Evolutionary conservation across 257 asterid genomes (phyloP).

Genomic region (Thymus mandschuricus): DNA sequence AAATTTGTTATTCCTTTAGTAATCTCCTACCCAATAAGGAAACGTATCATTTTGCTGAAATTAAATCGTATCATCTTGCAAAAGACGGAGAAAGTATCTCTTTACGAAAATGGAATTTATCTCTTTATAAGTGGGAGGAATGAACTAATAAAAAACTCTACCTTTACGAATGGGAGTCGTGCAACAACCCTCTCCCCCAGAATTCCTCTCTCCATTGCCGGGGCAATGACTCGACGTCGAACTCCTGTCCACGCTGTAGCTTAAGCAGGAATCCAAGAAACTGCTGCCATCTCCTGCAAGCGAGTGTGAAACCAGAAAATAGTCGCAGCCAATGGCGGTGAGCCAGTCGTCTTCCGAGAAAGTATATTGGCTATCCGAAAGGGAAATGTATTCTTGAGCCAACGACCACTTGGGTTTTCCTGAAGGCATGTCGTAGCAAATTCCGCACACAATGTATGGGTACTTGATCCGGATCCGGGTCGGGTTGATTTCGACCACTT

Average conservation of each 20-base stretch:
- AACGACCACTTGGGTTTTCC: not conserved
- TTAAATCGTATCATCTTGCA: too few species aligned
- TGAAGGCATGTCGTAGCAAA: not conserved
- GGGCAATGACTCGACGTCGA: constrained; percentile 6
- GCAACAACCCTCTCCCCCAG: constrained; percentile 28
- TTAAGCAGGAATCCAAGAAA: constrained; percentile 23
- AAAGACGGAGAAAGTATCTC: too few species aligned
- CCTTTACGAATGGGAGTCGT: constrained; percentile 29
- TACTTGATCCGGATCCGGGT: constrained; percentile 9
- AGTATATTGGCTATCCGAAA: constrained; percentile 6
- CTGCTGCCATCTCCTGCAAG: not conserved
- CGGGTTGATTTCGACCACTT: constrained; percentile 9
- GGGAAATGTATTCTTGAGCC: fast-evolving
- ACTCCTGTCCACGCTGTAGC: not conserved
- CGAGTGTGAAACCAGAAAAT: not conserved
- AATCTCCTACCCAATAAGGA: too few species aligned
- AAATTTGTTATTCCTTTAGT: too few species aligned
- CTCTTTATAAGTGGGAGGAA: too few species aligned
- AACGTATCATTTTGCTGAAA: too few species aligned
- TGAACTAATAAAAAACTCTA: too few species aligned
- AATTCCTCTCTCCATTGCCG: not conserved
- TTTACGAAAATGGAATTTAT: too few species aligned
- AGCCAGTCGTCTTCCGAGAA: constrained; percentile 31
- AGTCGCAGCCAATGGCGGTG: constrained; percentile 32
- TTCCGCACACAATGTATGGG: not conserved